Percentiles rank a stretch among this genome's conserved stretches.
Conservation (phyloP, 345 rosid genomes). For the Angophora floribunda region DNA sequence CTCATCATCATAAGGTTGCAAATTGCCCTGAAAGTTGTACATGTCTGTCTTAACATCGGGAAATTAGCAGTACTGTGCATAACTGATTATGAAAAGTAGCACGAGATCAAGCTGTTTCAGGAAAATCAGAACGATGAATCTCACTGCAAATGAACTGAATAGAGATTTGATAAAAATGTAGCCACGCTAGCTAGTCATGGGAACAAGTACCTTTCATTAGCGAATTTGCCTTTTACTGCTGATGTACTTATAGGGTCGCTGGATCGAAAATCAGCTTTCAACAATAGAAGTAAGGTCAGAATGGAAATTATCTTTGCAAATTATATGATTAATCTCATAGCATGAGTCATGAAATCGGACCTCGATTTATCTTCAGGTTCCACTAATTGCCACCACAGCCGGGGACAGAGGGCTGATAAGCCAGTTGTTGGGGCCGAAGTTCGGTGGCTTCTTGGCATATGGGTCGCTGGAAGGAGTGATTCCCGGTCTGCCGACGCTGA, state of each 20-base stretch:
- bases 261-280: neutral
- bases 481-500: slow-evolving; percentile 36
- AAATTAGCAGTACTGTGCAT: neutral
- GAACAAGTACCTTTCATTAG: neutral
- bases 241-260: neutral
- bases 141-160: neutral
- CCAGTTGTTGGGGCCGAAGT: slow-evolving; percentile 45
- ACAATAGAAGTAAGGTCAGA: neutral
- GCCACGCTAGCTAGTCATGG: neutral
- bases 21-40: neutral
- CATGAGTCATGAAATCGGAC: neutral
- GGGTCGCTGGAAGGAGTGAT: slow-evolving; percentile 32
- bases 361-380: slow-evolving; percentile 7
- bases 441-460: slow-evolving; percentile 33
- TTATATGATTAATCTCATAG: neutral
- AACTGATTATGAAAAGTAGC: neutral
- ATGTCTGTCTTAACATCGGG: neutral
- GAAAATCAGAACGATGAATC: neutral
- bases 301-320: neutral
- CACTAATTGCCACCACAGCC: slow-evolving; percentile 30
- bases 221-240: neutral
- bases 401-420: slow-evolving; percentile 57
- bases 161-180: neutral
- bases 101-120: neutral
- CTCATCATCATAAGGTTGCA: neutral